These are phyloP conservation scores for Tricholoma saponaceum DNA, from an alignment of 768 basidiomycete species.

Conservation along the genomic window DNA sequence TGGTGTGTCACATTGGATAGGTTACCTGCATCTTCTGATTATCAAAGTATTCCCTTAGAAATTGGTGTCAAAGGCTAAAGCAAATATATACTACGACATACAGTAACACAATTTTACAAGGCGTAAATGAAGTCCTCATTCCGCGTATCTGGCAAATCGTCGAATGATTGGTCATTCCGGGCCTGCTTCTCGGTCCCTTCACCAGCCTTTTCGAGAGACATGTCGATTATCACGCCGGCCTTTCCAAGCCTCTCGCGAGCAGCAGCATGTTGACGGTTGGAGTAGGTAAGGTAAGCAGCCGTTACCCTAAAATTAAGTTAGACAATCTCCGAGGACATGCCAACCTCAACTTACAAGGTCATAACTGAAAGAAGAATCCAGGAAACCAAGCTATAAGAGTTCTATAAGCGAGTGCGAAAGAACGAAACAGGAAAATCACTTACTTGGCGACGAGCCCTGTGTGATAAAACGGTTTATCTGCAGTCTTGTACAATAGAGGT, in stretches of 20 bases:
- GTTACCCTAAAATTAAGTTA: constrained; percentile 22
- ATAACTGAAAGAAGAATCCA: constrained; percentile 33
- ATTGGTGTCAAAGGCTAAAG: too few relatives aligned
- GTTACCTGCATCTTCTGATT: too few relatives aligned
- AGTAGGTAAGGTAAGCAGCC: constrained; percentile 29
- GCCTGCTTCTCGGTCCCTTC: constrained; percentile 9
- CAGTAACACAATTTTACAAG: too few relatives aligned
- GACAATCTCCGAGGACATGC: background rate
- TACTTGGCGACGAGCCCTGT: constrained; percentile 36
- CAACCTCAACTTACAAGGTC: constrained; percentile 24
- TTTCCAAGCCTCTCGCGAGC: constrained; percentile 32
- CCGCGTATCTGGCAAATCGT: constrained; percentile 33
- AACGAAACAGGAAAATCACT: background rate
- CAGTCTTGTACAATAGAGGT: constrained; percentile 32
- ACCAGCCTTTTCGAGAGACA: constrained; percentile 29
- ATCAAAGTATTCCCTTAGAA: too few relatives aligned
- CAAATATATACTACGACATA: too few relatives aligned
- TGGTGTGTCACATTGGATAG: too few relatives aligned
- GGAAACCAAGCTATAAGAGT: constrained; percentile 28
- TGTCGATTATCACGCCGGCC: constrained; percentile 28
- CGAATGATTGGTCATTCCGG: constrained; percentile 29
- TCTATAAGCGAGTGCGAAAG: background rate
- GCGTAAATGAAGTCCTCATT: constrained; percentile 32
- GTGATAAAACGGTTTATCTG: constrained; percentile 34
- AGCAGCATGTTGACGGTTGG: constrained; percentile 34